These are phyloP conservation scores for Eucalyptus sp. DNA, from an alignment of 345 rosid species.

Conservation along the genomic window DNA sequence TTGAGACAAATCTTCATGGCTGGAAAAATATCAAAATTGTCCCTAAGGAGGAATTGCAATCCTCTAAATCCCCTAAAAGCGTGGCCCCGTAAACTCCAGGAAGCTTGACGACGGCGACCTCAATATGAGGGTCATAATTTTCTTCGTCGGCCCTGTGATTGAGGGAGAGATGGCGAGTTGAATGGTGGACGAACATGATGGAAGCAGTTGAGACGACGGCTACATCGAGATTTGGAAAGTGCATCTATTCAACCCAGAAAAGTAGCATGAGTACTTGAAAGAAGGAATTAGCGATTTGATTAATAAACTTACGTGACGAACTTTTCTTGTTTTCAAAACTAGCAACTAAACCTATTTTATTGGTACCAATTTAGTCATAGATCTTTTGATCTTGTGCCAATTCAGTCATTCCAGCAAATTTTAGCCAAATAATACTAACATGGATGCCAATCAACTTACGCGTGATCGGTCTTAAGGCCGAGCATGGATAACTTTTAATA, in stretches of 20 bases:
- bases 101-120: not conserved
- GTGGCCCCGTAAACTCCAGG: not conserved
- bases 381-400: accelerated
- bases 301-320: not conserved
- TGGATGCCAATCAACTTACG: too few relatives aligned
- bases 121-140: not conserved
- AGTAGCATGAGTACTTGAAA: not conserved
- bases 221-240: not conserved
- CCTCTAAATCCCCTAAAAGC: not conserved
- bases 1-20: not conserved
- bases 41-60: not conserved
- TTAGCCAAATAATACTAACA: too few relatives aligned
- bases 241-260: not conserved
- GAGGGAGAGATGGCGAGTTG: not conserved
- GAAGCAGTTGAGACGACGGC: not conserved
- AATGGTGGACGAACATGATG: not conserved
- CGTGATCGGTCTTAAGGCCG: accelerated
- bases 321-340: not conserved
- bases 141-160: not conserved
- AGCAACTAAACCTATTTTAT: too few relatives aligned
- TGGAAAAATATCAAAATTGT: not conserved
- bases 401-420: accelerated
- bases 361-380: too few relatives aligned
- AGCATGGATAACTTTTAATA: accelerated
- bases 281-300: not conserved